Evolutionary conservation across 2,329 filamentous ascomycete genomes (phyloP), one percentile per base, ranked within the genome.

Genomic region (Chaetomium sp.): DNA sequence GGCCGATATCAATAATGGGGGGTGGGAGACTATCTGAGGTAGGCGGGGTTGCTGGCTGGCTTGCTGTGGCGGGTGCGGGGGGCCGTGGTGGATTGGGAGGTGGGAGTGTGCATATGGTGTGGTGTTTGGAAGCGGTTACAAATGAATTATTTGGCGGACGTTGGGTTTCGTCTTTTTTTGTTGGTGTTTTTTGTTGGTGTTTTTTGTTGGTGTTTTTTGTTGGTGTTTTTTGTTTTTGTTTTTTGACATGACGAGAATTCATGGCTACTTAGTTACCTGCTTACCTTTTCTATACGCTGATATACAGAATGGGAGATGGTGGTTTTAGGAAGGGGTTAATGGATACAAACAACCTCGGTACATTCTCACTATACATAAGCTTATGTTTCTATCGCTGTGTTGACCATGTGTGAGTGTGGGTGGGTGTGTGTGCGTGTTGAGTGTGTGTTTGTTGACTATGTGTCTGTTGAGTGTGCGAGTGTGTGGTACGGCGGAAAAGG

Each of bases 1-100:
- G 80, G 90, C 92, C 16, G 95, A 99, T 76, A 92, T 97, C 53
- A 99, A 99, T 75, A 97, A 92, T 72, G 95, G 95, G 0, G 95
- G 95, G 0, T 99, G 95, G 95, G 95, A 99, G 80, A 97, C 87
- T n/a, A 83, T 87, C 60, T 85, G 71, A 79, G 31, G 25, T 6
- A 2, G 12, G 23, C 27, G 27, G n/a, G 31, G 27, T 23, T 6
- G 16, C 1, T 49, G 35, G 35, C 16, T 38, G 35, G 35, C 13
- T 19, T 16, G 13, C 1, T 16, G 54, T n/a, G 45, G 12, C 3
- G 12, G 31, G 47, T 29, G 19, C 16, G 21, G 27, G 29, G 13
- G 27, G 19, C 31, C 25, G 27, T 23, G 27, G 35, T 33, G 38
- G 10, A 35, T 23, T 6, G 45, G 16, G 3, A 27, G 42, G n/a